Evolutionary conservation across 1,284 basidiomycete species (phyloP).

Genomic region (Retiboletus flavoniger): DNA sequence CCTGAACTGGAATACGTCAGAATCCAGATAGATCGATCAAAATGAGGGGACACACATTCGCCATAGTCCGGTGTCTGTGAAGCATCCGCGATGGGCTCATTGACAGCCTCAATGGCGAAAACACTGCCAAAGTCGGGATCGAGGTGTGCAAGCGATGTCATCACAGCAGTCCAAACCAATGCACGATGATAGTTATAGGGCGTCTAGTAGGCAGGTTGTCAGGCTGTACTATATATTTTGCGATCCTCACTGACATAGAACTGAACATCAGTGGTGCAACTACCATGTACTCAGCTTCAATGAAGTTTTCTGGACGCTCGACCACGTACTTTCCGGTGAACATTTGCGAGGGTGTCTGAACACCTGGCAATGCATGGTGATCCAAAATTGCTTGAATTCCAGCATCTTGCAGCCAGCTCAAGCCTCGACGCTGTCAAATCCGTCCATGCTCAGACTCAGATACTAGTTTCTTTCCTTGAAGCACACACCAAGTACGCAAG

Average conservation of each 20-base stretch:
- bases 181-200: slow-evolving; percentile 71
- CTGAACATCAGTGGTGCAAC: slow-evolving; percentile 66
- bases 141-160: slow-evolving; percentile 68
- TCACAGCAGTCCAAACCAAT: slow-evolving; percentile 73
- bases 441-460: neutral
- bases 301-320: slow-evolving; percentile 2
- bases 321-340: slow-evolving; percentile 61
- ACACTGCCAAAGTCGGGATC: slow-evolving; percentile 65
- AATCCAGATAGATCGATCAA: neutral
- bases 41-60: slow-evolving; percentile 45
- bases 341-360: slow-evolving; percentile 54
- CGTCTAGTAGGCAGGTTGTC: slow-evolving; percentile 42
- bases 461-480: neutral
- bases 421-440: slow-evolving; percentile 51
- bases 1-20: slow-evolving; percentile 52
- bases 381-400: slow-evolving; percentile 69
- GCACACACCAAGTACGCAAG: slow-evolving; percentile 55
- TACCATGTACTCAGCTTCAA: slow-evolving; percentile 18
- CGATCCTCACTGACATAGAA: slow-evolving; percentile 56
- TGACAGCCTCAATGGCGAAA: slow-evolving; percentile 72
- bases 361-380: slow-evolving; percentile 76
- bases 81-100: slow-evolving; percentile 74
- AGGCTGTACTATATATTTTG: neutral
- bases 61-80: slow-evolving; percentile 64
- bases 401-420: slow-evolving; percentile 56